A percentile compares a stretch with the other conserved stretches of the same genome.
These are phyloP conservation scores for Herpetospermum pedunculosum DNA, from an alignment of 306 rosid species.

Conservation along the genomic window DNA sequence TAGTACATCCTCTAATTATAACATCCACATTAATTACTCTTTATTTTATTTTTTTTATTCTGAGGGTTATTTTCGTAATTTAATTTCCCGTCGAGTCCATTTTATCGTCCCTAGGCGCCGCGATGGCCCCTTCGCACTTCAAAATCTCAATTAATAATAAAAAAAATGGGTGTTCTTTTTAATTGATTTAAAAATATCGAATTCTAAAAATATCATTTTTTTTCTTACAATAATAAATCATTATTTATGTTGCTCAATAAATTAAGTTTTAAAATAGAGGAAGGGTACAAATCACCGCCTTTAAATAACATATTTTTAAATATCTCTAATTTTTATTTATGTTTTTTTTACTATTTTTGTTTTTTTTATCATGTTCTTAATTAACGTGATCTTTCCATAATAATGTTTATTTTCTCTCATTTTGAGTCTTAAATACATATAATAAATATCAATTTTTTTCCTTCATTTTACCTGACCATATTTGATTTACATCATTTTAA, in stretches of 20 bases:
- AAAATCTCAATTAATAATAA: not conserved
- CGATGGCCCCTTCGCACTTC: not conserved
- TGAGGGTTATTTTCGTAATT: not conserved
- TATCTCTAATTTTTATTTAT: too few species aligned
- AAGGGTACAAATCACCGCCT: too few species aligned
- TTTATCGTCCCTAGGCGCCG: not conserved
- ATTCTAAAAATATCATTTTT: not conserved
- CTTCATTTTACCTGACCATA: too few species aligned
- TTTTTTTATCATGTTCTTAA: too few species aligned
- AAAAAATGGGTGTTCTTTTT: not conserved
- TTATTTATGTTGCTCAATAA: not conserved
- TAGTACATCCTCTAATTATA: not conserved
- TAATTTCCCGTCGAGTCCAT: not conserved
- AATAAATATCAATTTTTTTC: too few species aligned
- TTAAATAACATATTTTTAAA: too few species aligned
- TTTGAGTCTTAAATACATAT: too few species aligned
- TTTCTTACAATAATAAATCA: not conserved
- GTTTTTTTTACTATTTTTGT: too few species aligned
- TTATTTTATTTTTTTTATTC: not conserved
- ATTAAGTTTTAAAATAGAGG: not conserved
- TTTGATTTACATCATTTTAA: too few species aligned
- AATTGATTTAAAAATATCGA: not conserved
- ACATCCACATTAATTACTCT: not conserved
- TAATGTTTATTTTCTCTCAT: too few species aligned
- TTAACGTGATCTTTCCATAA: too few species aligned